phyloP scores from a whole-genome alignment of 2,329 filamentous ascomycete species.

The Huntiella savannae region DNA sequence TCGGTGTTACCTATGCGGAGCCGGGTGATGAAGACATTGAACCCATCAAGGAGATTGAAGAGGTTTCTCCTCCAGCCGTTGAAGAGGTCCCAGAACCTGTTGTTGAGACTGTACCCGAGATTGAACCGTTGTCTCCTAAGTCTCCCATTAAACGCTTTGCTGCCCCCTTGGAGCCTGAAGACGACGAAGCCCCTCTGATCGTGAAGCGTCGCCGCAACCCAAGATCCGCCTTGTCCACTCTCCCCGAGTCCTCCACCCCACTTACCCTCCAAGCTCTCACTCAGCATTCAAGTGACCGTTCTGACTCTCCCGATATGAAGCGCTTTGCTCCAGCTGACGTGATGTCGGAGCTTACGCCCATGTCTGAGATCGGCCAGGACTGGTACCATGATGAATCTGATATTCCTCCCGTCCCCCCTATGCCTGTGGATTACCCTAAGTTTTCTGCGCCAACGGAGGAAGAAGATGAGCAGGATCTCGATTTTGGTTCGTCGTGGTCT shows the following conservation, averaged over 20 bases:
- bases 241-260: not conserved
- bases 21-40: not conserved
- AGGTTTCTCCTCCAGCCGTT: not conserved
- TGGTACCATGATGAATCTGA: not conserved
- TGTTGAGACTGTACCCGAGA: not conserved
- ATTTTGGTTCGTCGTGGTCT: constrained; percentile 6
- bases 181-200: not conserved
- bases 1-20: not conserved
- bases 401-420: not conserved
- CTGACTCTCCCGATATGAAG: not conserved
- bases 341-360: constrained; percentile 7
- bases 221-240: not conserved
- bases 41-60: not conserved
- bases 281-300: constrained; percentile 7
- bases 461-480: constrained; percentile 8
- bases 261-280: constrained; percentile 8
- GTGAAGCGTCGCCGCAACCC: constrained; percentile 4
- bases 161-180: not conserved
- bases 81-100: not conserved
- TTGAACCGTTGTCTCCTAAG: not conserved
- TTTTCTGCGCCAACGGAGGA: not conserved
- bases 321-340: constrained; percentile 1
- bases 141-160: not conserved
- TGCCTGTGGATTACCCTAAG: not conserved
- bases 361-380: constrained; percentile 8